Base-by-base conservation (phyloP, 805 yeast species). In the Candida vaughaniae region DNA sequence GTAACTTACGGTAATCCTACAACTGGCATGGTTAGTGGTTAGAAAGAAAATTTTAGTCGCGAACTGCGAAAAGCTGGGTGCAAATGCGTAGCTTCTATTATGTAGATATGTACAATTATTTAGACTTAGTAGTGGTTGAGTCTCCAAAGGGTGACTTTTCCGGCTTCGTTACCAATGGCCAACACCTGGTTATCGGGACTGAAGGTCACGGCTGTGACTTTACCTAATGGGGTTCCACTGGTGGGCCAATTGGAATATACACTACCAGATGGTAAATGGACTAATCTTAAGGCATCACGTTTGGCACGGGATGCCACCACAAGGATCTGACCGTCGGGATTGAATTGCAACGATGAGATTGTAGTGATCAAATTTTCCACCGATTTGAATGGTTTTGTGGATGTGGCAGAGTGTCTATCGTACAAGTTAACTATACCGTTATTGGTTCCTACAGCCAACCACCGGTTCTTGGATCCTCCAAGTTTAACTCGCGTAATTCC, bases 241-340 rank as follows among this genome's bases (percentile, higher is more conserved):
- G 98, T 93, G 12, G 99, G 99, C 99, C 99, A 93, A 67, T 93
- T 93, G 33, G 81, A 72, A 64, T 81, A 93, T 5, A 87, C 95
- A 14, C 86, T 77, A 46, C 91, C 87, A 17, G 85, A 75, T 16
- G 97, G 96, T 39, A 91, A 62, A 56, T 93, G 98, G 9, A 88
- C 90, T 46, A 93, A 58, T 52, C 90, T 76, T 43, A 93, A 68
- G 3, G 96, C 86, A 60, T 93, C 98, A 51, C 82, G 80, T 64
- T 82, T 80, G 4, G 83, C 88, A 51, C 95, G 73, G 6, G 95
- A 85, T 0, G 96, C 91, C 45, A 90, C 74, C 50, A 88, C 84
- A 45, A 93, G 65, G 12, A 93, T 62, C 60, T 93, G 99, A 1
- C 96, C 97, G 58, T 93, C 98, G 18, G 76, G 78, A 18, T 87